Conservation (phyloP, 192 early-diverging fungal genomes). For the Mortierella antarctica region DNA sequence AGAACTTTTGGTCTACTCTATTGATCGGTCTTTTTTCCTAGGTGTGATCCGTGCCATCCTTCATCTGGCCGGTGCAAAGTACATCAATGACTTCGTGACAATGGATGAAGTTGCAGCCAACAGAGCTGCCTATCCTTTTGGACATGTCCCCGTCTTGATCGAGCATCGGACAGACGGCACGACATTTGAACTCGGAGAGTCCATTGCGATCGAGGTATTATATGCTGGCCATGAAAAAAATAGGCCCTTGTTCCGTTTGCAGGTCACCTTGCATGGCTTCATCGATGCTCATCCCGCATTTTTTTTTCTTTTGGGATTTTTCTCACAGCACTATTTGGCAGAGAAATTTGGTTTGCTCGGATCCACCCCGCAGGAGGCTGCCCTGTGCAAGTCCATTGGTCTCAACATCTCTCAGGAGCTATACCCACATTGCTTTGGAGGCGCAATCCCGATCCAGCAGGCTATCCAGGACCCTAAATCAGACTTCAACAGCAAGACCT, state of each 20-base stretch:
- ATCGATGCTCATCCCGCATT: not conserved
- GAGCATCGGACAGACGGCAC: conserved; percentile 24
- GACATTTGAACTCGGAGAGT: conserved; percentile 38
- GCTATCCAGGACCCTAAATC: conserved; percentile 3
- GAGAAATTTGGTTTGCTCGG: conserved; percentile 41
- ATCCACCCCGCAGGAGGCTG: conserved; percentile 25
- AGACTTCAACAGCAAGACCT: conserved; percentile 23
- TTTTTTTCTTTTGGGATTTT: not conserved
- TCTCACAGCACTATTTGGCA: conserved; percentile 35
- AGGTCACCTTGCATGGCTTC: not conserved
- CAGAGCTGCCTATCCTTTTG: conserved; percentile 24
- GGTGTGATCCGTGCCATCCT: conserved; percentile 21
- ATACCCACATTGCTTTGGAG: conserved; percentile 9
- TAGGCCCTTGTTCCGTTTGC: not conserved
- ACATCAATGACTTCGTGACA: conserved; percentile 32
- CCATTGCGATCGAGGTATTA: conserved; percentile 42
- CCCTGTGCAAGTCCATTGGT: conserved; percentile 23
- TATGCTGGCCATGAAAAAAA: not conserved
- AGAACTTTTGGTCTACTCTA: no score
- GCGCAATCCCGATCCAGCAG: conserved; percentile 6
- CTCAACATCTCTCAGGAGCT: conserved; percentile 39
- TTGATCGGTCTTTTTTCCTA: not conserved
- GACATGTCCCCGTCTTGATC: conserved; percentile 35
- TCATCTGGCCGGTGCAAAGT: conserved; percentile 29
- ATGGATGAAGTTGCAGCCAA: conserved; percentile 13